Conservation (phyloP, 306 rosid genomes). For the Malus sieversii region DNA sequence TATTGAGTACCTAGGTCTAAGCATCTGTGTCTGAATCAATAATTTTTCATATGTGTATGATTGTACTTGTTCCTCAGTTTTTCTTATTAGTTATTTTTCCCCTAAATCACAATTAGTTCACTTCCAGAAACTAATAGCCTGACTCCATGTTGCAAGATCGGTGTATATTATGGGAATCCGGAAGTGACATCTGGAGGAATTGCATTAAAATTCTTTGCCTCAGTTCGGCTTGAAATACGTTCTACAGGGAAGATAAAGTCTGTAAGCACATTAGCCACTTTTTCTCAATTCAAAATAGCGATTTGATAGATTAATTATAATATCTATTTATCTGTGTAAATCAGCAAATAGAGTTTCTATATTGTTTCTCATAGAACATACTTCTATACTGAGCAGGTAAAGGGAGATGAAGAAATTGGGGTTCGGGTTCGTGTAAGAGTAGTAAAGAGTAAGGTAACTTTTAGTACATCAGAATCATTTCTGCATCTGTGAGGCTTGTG, state of each 20-base stretch:
- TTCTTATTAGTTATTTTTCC: background rate
- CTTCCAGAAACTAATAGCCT: constrained; percentile 3
- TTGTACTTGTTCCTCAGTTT: background rate
- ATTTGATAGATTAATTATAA: background rate
- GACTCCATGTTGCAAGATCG: constrained; percentile 51
- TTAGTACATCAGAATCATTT: background rate
- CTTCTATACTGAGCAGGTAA: constrained; percentile 42
- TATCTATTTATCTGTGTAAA: constrained; percentile 4
- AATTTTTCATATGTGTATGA: background rate
- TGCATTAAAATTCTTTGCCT: constrained; percentile 97
- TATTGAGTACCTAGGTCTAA: background rate
- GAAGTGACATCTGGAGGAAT: constrained; percentile 99
- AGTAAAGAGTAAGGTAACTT: constrained; percentile 88
- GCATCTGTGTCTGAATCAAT: background rate
- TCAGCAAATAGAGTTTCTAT: constrained; percentile 3
- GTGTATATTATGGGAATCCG: constrained; percentile 96
- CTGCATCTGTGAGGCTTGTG: background rate
- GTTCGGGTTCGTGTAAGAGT: constrained; percentile 88
- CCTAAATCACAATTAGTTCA: background rate
- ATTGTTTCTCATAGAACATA: constrained; percentile 17
- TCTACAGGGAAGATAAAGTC: constrained; percentile 92
- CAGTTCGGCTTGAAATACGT: constrained; percentile 91
- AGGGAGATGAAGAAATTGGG: constrained; percentile 98
- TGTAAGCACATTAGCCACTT: constrained; percentile 54
- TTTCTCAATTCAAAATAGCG: background rate